Evolutionary conservation across 176 grass and related monocot species (phyloP).

Genomic region (Lolium rigidum): DNA sequence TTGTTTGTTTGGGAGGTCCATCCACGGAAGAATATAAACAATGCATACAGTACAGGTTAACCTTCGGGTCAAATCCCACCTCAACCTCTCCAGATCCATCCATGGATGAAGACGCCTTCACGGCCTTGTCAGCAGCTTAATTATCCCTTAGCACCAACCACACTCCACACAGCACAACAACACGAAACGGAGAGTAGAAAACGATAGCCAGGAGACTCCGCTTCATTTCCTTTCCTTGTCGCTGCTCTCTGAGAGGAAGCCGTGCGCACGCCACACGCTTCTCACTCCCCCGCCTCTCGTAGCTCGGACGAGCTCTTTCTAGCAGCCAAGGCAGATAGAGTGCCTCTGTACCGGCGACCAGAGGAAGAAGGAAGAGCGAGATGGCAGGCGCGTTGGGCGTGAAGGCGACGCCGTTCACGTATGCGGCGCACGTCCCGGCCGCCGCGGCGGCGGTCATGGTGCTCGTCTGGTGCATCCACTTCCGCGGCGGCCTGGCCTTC

Average conservation of each 20-base stretch:
- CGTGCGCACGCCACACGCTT: slow-evolving; percentile 11
- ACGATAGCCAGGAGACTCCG: not conserved
- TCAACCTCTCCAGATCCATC: not conserved
- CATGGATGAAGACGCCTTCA: slow-evolving; percentile 38
- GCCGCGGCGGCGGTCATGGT: slow-evolving; percentile 67
- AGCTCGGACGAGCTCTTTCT: not conserved
- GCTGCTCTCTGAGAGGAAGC: not conserved
- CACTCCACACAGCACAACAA: not conserved
- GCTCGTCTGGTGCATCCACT: slow-evolving; percentile 85
- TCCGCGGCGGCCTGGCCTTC: slow-evolving; percentile 88
- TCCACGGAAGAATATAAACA: not conserved
- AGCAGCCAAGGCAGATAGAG: not conserved
- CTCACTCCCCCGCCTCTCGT: not conserved
- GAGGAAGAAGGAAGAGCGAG: not conserved
- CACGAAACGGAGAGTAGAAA: not conserved
- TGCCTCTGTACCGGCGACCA: too few species aligned
- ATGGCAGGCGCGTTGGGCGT: slow-evolving; percentile 46
- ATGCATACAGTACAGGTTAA: too few species aligned
- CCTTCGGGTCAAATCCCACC: slow-evolving; percentile 26
- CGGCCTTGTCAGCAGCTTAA: slow-evolving; percentile 22
- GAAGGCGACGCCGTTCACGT: slow-evolving; percentile 73
- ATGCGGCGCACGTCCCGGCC: slow-evolving; percentile 69
- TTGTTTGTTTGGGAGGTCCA: not conserved
- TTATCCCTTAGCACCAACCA: slow-evolving; percentile 16
- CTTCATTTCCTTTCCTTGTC: not conserved